Evolutionary conservation across 2,329 filamentous ascomycete genomes (phyloP).

Genomic region (Fusarium scirpi): DNA sequence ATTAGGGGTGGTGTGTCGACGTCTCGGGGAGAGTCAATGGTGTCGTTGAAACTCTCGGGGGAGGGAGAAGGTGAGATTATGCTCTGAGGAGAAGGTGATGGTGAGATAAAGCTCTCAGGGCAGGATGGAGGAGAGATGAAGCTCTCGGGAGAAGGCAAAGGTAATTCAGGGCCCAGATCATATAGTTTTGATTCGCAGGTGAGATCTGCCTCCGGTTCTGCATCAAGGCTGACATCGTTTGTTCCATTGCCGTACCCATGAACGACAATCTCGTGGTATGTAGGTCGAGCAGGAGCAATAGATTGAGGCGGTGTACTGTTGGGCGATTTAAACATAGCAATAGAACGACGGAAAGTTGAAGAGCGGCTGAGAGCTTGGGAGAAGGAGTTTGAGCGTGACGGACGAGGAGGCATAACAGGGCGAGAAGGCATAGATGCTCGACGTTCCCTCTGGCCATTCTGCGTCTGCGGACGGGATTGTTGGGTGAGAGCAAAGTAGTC

Average conservation of each 20-base stretch:
- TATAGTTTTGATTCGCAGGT: constrained; percentile 41
- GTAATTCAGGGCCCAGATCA: constrained; percentile 8
- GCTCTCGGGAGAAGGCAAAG: constrained; percentile 39
- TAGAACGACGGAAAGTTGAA: constrained; percentile 52
- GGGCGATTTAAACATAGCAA: constrained; percentile 49
- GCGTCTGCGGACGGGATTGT: constrained; percentile 35
- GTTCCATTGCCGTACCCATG: constrained; percentile 67
- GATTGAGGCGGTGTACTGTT: constrained; percentile 34
- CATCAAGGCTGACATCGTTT: constrained; percentile 52
- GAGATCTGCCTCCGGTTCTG: constrained; percentile 7
- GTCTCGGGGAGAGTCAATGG: constrained; percentile 42
- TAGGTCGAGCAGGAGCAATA: constrained; percentile 30
- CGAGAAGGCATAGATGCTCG: constrained; percentile 27
- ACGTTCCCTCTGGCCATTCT: constrained; percentile 31
- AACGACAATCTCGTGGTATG: constrained; percentile 65
- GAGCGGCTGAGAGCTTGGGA: constrained; percentile 49
- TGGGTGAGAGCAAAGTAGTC: constrained; percentile 64
- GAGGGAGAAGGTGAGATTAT: constrained; percentile 6
- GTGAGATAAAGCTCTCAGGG: constrained; percentile 45
- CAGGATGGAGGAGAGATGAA: constrained; percentile 11
- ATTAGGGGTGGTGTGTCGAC: constrained; percentile 37
- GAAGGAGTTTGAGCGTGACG: constrained; percentile 49
- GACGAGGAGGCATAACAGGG: constrained; percentile 27
- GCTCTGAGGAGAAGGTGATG: constrained; percentile 40
- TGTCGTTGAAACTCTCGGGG: constrained; percentile 47